phyloP scores from a whole-genome alignment of 2,329 filamentous ascomycete species.

The Pseudogymnoascus destructans region DNA sequence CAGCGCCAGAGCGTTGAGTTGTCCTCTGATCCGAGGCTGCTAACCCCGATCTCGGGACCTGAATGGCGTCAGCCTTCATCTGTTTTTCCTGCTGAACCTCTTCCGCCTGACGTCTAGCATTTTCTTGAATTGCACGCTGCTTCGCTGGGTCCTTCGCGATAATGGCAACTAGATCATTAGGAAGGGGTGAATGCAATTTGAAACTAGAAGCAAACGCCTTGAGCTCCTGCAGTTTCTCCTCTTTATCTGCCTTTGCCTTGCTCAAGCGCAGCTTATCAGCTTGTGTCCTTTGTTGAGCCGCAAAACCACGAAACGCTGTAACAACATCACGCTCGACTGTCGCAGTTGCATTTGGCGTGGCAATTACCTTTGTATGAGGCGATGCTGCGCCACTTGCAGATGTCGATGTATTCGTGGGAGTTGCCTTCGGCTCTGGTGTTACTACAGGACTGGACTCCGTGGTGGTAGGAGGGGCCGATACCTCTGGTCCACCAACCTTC shows the following conservation, averaged over 20 bases:
- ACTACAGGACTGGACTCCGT: slow-evolving; percentile 19
- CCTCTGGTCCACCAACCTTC: slow-evolving; percentile 16
- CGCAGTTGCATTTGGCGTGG: slow-evolving; percentile 40
- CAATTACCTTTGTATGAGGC: slow-evolving; percentile 23
- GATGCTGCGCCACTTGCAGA: slow-evolving; percentile 26
- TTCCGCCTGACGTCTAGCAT: slow-evolving; percentile 65
- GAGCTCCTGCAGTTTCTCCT: slow-evolving; percentile 82
- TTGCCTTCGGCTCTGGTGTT: slow-evolving; percentile 24
- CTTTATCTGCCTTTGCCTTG: slow-evolving; percentile 64
- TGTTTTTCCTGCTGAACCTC: slow-evolving; percentile 31
- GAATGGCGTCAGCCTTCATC: slow-evolving; percentile 31
- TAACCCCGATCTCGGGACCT: slow-evolving; percentile 4
- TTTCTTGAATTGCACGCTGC: slow-evolving; percentile 84
- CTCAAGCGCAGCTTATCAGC: slow-evolving; percentile 42
- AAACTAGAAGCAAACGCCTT: slow-evolving; percentile 92
- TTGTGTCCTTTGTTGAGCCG: slow-evolving; percentile 40
- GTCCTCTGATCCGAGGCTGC: slow-evolving; percentile 29
- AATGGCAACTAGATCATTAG: slow-evolving; percentile 81
- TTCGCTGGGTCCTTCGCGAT: slow-evolving; percentile 94
- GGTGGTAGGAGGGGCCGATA: slow-evolving; percentile 22
- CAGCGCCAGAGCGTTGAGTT: slow-evolving; percentile 29
- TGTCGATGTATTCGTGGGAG: slow-evolving; percentile 19
- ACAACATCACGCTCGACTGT: slow-evolving; percentile 51
- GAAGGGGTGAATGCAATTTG: slow-evolving; percentile 87
- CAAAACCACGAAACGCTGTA: slow-evolving; percentile 52